These are phyloP conservation scores for Nothophoma quercina DNA, from an alignment of 2,329 filamentous ascomycete species.

Conservation along the genomic window DNA sequence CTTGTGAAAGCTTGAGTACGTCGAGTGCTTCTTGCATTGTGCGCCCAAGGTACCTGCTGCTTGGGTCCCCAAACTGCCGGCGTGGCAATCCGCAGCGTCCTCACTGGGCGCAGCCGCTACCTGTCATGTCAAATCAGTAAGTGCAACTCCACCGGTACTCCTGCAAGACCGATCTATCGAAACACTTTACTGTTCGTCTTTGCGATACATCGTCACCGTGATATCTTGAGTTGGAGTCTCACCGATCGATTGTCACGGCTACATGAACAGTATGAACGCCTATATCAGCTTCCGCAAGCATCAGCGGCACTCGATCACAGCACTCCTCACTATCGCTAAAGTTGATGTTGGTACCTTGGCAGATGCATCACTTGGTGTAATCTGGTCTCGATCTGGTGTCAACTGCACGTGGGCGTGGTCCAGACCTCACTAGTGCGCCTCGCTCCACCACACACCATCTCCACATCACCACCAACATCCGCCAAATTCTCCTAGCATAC, in stretches of 20 bases:
- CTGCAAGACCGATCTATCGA: no score
- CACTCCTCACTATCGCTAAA: slow-evolving; percentile 1
- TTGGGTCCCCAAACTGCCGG: not conserved
- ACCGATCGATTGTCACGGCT: slow-evolving; percentile 5
- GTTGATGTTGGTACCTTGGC: slow-evolving; percentile 8
- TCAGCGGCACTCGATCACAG: slow-evolving; percentile 10
- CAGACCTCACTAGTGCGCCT: slow-evolving; percentile 12
- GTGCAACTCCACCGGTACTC: not conserved
- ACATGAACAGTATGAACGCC: not conserved
- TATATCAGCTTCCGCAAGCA: slow-evolving; percentile 10
- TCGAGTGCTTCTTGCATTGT: not conserved
- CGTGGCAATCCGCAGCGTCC: not conserved
- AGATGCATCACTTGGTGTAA: not conserved
- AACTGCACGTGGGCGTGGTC: slow-evolving; percentile 4
- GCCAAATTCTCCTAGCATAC: not conserved
- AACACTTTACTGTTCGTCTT: not conserved
- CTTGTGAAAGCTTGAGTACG: not conserved
- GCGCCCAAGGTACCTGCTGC: not conserved
- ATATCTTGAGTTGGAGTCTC: not conserved
- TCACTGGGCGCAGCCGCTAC: not conserved
- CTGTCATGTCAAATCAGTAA: not conserved
- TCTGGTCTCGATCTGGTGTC: slow-evolving; percentile 4
- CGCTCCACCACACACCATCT: not conserved
- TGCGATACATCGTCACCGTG: not conserved
- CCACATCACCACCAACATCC: slow-evolving; percentile 2